Percentiles rank a stretch among this genome's conserved stretches.
These are phyloP conservation scores for Bipolaris victoriae DNA, from an alignment of 2,329 filamentous ascomycete genomes.

Conservation along the genomic window DNA sequence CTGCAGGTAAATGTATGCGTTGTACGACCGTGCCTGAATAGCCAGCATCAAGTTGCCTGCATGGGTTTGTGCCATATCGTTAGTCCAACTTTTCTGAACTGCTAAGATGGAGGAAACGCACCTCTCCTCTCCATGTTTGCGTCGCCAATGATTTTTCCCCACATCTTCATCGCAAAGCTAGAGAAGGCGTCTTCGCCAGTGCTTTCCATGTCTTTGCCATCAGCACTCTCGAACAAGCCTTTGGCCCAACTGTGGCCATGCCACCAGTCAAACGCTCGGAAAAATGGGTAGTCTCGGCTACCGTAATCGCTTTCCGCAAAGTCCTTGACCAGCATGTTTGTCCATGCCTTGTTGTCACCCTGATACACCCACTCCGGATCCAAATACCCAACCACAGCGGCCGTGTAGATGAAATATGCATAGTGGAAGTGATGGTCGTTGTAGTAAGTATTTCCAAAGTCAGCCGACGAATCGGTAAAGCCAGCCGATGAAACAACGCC, in stretches of 20 bases:
- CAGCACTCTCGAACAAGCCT: constrained; percentile 70
- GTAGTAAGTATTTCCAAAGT: constrained; percentile 87
- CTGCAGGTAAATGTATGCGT: constrained; percentile 82
- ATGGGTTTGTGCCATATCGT: background rate
- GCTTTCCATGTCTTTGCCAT: constrained; percentile 86
- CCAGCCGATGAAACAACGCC: constrained; percentile 79
- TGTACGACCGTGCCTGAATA: constrained; percentile 74
- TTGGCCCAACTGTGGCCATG: constrained; percentile 95
- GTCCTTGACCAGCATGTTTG: constrained; percentile 85
- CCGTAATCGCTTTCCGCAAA: constrained; percentile 79
- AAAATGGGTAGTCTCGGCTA: constrained; percentile 71
- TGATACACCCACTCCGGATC: constrained; percentile 72
- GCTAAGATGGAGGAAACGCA: constrained; percentile 6
- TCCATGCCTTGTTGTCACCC: constrained; percentile 73
- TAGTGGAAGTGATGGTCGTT: constrained; percentile 71
- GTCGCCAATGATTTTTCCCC: constrained; percentile 81
- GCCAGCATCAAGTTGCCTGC: constrained; percentile 81
- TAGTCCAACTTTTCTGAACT: background rate
- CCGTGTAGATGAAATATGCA: constrained; percentile 88
- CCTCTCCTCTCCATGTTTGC: constrained; percentile 75
- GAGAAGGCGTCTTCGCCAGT: constrained; percentile 90
- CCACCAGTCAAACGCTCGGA: constrained; percentile 89
- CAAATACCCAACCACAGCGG: constrained; percentile 79
- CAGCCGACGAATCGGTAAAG: constrained; percentile 73
- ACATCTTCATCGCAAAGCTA: constrained; percentile 89